phyloP scores from a whole-genome alignment of 2,329 filamentous ascomycete genomes.

The Colletotrichum gigasporum region DNA sequence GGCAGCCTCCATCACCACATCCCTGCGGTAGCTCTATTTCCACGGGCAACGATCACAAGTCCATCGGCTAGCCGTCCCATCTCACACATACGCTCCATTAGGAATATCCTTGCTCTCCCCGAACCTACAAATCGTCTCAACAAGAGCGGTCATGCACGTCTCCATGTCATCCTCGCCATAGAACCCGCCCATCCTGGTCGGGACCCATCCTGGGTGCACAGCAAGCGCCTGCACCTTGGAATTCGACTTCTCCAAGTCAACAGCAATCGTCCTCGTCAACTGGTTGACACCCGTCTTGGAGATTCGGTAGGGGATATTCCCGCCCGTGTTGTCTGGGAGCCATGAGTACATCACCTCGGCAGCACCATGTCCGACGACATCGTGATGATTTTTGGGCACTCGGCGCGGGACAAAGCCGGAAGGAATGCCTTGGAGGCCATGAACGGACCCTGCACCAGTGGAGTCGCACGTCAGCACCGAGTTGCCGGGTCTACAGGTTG shows the following conservation, averaged over 20 bases:
- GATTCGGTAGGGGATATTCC: conserved; percentile 31
- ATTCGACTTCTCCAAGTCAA: conserved; percentile 11
- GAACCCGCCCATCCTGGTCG: conserved; percentile 33
- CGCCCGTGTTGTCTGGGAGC: conserved; percentile 20
- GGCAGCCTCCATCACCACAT: too few relatives aligned
- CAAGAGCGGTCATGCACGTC: conserved; percentile 27
- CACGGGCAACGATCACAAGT: too few relatives aligned
- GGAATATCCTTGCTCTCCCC: background rate
- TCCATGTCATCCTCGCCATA: conserved; percentile 34
- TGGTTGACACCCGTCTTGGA: conserved; percentile 34
- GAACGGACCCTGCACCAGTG: conserved; percentile 21
- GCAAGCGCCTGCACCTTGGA: conserved; percentile 24
- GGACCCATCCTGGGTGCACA: conserved; percentile 31
- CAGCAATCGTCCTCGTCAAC: conserved; percentile 32
- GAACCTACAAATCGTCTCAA: conserved; percentile 19
- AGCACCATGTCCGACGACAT: conserved; percentile 30
- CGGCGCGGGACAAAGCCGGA: conserved; percentile 12
- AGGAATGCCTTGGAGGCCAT: conserved; percentile 31
- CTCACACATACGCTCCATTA: conserved; percentile 27
- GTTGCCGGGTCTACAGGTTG: background rate
- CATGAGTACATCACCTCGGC: background rate
- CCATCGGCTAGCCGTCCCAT: conserved; percentile 18
- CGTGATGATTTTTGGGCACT: conserved; percentile 30
- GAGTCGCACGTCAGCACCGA: background rate
- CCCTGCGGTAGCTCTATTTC: too few relatives aligned